Evolutionary conservation across 768 basidiomycete genomes (phyloP), one percentile per base, ranked within the genome.

Genomic region (Dacryopinax spathularia): DNA sequence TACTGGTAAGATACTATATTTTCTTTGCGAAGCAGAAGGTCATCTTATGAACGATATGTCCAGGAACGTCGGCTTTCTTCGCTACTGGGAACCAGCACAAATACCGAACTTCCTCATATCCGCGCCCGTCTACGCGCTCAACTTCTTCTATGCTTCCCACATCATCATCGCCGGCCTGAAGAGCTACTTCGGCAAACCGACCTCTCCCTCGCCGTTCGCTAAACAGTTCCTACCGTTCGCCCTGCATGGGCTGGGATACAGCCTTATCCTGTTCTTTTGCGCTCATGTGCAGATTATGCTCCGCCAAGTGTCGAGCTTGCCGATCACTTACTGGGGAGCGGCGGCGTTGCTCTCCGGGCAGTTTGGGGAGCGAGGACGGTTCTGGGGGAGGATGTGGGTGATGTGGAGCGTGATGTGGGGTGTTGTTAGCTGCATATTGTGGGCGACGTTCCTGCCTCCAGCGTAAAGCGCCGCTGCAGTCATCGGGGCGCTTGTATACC

Each of bases 271-370:
- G 18, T 77, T 92, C 15, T 83, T 93, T 70, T 81, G 82, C 18
- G 88, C 91, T 0, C 90, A 97, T 69, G 86, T 85, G 1, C 95
- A 96, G 72, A 96, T 97, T 66, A 76, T 84, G 20, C 81, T 97
- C 1, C 86, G 94, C 6, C 77, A 88, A 13, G 83, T 84, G 22
- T 80, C 86, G 1, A 82, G 87, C 2, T 79, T 91, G 73, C 95
- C 95, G 0, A 76, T 87, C 56, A 75, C 83, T 0, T 92, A 91
- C 73, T 97, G 95, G 96, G 86, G 84, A 1, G 84, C 87, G n/a
- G 84, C 89, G 2, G 78, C 82, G 73, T 73, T 92, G 62, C 43
- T 33, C 2, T 60, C 20, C 15, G 31, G 36, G 35, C 33, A 33
- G 15, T 33, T 33, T 18, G 41, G 13, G n/a, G 56, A 34, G 29